These are phyloP conservation scores for Skeletonema costatum DNA, from an alignment of 108 stramenopile species.

Conservation along the genomic window DNA sequence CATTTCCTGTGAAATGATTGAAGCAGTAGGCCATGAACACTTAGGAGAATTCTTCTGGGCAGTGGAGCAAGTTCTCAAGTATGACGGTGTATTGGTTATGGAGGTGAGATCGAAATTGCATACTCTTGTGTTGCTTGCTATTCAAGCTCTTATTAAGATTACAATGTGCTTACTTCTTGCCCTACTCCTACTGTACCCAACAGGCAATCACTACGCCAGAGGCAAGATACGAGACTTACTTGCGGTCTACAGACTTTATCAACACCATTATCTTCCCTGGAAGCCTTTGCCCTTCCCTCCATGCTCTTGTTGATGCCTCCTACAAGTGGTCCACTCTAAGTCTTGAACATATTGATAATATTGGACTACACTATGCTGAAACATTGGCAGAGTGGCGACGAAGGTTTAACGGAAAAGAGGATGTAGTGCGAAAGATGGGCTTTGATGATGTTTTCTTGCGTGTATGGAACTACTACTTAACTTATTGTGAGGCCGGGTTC, in stretches of 20 bases:
- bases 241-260: slow-evolving; percentile 92
- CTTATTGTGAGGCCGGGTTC: slow-evolving; percentile 97
- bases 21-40: slow-evolving; percentile 96
- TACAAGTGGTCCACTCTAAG: slow-evolving; percentile 77
- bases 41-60: slow-evolving; percentile 91
- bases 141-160: too few species aligned
- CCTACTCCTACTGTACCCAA: background rate
- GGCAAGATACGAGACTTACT: slow-evolving; percentile 90
- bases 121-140: too few species aligned
- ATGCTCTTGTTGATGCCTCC: slow-evolving; percentile 88
- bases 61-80: slow-evolving; percentile 85
- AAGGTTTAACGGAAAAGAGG: slow-evolving; percentile 84
- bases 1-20: slow-evolving; percentile 97
- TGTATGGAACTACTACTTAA: slow-evolving; percentile 96
- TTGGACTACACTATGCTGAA: slow-evolving; percentile 94
- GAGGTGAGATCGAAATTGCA: slow-evolving; percentile 47
- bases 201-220: slow-evolving; percentile 93
- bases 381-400: slow-evolving; percentile 94
- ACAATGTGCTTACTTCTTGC: background rate
- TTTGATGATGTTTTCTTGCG: slow-evolving; percentile 95
- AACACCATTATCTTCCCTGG: slow-evolving; percentile 98
- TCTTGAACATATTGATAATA: slow-evolving; percentile 90
- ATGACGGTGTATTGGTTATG: slow-evolving; percentile 91
- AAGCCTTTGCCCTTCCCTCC: slow-evolving; percentile 85
- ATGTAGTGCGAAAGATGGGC: slow-evolving; percentile 70